Percentiles rank a stretch among this genome's conserved stretches.
phyloP scores from a whole-genome alignment of 768 basidiomycete genomes.

The Mycena albidolilacea region DNA sequence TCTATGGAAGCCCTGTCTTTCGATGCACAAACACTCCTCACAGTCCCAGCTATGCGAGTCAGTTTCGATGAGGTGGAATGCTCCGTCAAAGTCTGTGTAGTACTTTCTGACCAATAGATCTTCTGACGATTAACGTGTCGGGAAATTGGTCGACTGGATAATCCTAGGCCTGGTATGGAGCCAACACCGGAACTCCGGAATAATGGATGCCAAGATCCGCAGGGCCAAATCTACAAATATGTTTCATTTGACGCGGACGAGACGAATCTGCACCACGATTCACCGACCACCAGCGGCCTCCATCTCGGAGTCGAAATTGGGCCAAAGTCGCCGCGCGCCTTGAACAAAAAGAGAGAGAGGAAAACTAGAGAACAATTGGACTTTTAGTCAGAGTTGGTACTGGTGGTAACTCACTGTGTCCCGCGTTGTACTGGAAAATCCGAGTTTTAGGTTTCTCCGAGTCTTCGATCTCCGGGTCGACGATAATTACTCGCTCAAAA shows the following conservation, averaged over 20 bases:
- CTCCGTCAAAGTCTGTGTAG: neutral
- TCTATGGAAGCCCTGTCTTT: neutral
- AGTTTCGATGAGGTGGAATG: neutral
- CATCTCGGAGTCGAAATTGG: slow-evolving; percentile 3
- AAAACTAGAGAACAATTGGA: neutral
- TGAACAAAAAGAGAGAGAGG: slow-evolving; percentile 6
- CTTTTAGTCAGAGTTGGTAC: neutral
- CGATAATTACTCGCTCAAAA: neutral
- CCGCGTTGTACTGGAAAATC: neutral
- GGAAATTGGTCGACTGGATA: neutral
- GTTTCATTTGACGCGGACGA: neutral
- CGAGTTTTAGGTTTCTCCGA: neutral
- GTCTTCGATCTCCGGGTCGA: neutral
- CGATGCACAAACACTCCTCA: neutral
- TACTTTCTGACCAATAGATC: neutral
- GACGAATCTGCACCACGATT: too few relatives aligned
- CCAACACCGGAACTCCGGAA: neutral
- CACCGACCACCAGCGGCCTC: slow-evolving; percentile 52
- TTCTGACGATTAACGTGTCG: neutral
- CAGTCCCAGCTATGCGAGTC: neutral
- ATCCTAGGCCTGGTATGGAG: neutral
- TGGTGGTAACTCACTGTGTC: neutral
- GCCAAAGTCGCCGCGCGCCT: slow-evolving; percentile 12
- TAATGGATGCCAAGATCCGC: neutral
- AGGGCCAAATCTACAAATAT: too few relatives aligned